phyloP scores from a whole-genome alignment of 805 yeast genomes.

The Yarrowia porcina region DNA sequence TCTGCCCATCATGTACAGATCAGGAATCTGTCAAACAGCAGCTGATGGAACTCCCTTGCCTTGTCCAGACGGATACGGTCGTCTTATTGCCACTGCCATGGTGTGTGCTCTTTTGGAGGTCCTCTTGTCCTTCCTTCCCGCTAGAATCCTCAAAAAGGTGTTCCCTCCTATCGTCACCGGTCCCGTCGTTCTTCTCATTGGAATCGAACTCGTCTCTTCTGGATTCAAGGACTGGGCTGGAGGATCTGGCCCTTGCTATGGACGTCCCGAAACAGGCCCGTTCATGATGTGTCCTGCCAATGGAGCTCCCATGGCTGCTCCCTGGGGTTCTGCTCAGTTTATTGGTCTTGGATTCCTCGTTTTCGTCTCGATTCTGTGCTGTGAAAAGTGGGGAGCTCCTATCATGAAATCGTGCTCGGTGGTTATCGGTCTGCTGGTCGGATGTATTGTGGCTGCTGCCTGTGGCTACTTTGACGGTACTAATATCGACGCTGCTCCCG shows the following conservation, averaged over 20 bases:
- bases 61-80: conserved; percentile 90
- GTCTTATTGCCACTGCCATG: conserved; percentile 71
- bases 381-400: conserved; percentile 90
- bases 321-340: conserved; percentile 85
- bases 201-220: conserved; percentile 60
- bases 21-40: conserved; percentile 62
- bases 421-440: conserved; percentile 75
- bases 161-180: conserved; percentile 94
- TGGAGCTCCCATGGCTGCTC: conserved; percentile 53
- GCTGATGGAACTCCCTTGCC: conserved; percentile 59
- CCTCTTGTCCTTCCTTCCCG: conserved; percentile 70
- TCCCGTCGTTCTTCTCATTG: conserved; percentile 85
- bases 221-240: conserved; percentile 88
- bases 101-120: conserved; percentile 76
- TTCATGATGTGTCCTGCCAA: conserved; percentile 47
- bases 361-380: conserved; percentile 63
- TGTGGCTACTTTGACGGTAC: conserved; percentile 69
- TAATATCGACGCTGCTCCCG: conserved; percentile 67
- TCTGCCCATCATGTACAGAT: conserved; percentile 73
- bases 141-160: conserved; percentile 60
- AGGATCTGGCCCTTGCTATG: conserved; percentile 54
- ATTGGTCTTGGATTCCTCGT: conserved; percentile 86
- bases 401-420: conserved; percentile 94
- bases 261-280: conserved; percentile 44
- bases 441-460: conserved; percentile 91